Percentiles rank a stretch among this genome's conserved stretches.
Conservation (phyloP, 495 filamentous ascomycete species). For the Cenococcum geophilum region DNA sequence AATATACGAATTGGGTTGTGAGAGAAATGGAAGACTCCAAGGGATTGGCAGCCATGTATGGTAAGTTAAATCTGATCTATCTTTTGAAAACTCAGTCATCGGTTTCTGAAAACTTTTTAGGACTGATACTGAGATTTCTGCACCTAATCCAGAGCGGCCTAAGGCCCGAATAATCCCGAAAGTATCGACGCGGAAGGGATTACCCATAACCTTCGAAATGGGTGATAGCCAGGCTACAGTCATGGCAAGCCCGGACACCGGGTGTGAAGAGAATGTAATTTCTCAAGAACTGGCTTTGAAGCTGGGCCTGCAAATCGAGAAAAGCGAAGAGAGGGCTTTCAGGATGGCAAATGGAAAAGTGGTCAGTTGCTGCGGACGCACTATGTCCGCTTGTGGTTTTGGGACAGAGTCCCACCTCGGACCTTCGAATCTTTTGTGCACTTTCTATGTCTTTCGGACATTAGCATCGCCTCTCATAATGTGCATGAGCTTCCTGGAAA, state of each 20-base stretch:
- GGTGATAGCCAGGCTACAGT: neutral
- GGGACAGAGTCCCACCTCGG: neutral
- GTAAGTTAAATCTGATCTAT: neutral
- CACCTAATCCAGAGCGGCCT: neutral
- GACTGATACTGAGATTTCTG: neutral
- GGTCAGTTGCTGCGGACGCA: neutral
- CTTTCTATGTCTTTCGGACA: slow-evolving; percentile 3
- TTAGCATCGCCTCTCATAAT: slow-evolving; percentile 4
- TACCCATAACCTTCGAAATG: neutral
- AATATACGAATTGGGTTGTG: neutral
- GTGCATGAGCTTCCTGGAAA: neutral
- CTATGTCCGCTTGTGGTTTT: neutral
- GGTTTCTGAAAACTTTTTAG: neutral
- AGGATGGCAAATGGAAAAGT: neutral
- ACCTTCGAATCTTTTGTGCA: neutral
- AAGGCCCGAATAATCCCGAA: neutral
- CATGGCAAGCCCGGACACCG: slow-evolving; percentile 11
- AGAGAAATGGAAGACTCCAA: neutral
- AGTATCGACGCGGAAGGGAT: neutral
- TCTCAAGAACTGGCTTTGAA: neutral
- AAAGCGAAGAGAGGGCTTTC: neutral
- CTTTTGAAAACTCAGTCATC: neutral
- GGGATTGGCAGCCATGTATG: neutral
- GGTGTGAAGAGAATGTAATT: slow-evolving; percentile 16
- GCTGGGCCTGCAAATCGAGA: slow-evolving; percentile 7